Conservation (phyloP, 495 filamentous ascomycete genomes). For the Penicillium goetzii region DNA sequence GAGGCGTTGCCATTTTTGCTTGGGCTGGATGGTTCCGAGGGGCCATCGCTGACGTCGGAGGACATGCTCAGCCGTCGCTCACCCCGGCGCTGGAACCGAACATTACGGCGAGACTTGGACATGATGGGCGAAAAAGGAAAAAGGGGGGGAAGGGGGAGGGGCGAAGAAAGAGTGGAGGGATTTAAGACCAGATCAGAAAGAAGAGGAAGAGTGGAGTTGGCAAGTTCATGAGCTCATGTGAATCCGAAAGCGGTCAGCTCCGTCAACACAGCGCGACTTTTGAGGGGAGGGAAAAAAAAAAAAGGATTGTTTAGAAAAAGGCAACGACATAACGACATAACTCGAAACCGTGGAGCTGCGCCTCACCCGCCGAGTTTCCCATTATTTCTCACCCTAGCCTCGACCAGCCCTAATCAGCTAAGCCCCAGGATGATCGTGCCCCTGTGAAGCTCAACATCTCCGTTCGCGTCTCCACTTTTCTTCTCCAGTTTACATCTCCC, state of each 20-base stretch:
- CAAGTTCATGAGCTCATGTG: constrained; percentile 33
- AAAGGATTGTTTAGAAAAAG: background rate
- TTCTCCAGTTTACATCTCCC: constrained; percentile 9
- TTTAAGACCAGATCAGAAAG: constrained; percentile 15
- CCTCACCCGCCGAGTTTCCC: constrained; percentile 7
- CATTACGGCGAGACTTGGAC: constrained; percentile 77
- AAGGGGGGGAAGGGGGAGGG: constrained; percentile 11
- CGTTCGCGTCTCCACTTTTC: constrained; percentile 6
- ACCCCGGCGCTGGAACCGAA: constrained; percentile 76
- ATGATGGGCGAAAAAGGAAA: constrained; percentile 45
- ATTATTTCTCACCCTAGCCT: constrained; percentile 7
- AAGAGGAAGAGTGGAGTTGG: constrained; percentile 26
- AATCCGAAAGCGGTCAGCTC: constrained; percentile 34
- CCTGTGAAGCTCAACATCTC: constrained; percentile 11
- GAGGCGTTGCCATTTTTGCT: constrained; percentile 50
- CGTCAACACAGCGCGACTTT: constrained; percentile 7
- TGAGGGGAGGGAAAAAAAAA: background rate
- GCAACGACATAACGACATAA: background rate
- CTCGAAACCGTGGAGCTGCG: constrained; percentile 7
- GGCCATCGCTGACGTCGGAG: constrained; percentile 79
- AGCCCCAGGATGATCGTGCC: constrained; percentile 12
- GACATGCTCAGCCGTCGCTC: constrained; percentile 67
- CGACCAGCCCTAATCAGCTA: constrained; percentile 7
- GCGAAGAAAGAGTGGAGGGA: constrained; percentile 27
- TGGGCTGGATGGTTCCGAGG: constrained; percentile 63